Evolutionary conservation across 768 basidiomycete species (phyloP), one percentile per base, ranked within the genome.

Genomic region (Agrocybe chaxingu): DNA sequence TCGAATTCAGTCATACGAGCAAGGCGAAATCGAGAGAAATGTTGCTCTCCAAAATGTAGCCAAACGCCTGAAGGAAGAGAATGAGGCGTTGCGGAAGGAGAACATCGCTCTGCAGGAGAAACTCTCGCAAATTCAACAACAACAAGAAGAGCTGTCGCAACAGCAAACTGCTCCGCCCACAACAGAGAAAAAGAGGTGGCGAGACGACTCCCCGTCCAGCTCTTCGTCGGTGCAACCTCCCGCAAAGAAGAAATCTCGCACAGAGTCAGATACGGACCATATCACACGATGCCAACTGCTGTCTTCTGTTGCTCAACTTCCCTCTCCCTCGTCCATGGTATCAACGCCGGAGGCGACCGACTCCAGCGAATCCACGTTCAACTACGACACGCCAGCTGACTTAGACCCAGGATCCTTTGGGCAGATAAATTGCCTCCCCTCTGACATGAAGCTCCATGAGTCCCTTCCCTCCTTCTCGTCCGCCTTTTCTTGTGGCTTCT

Each of bases 21-120:
- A 90, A 63, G 92, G 92, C n/a, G 91, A 93, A 63, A 83, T 92
- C 24, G 88, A 93, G 64, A 83, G 89, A 49, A 92, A 88, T 61
- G 81, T 93, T 44, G 88, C 89, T 41, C 72, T 94, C 16, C 92
- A 93, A 67, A 82, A 77, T 47, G 80, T 90, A 47, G 89, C 89
- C 10, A 92, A 91, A 68, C 81, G 83, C 31, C 77, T 89, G 50
- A 93, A 92, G 68, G 89, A 91, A 57, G 92, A 94, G 64, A 94
- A 94, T 56, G 87, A 91, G 46, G 70, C 70, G 11, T 75, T 93
- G 12, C 80, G 81, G 45, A 70, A 73, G 53, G 89, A 92, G 67
- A 92, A 92, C 59, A 55, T 64, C 24, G 58, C 69, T 7, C 76
- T 92, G 30, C 82, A 77, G 62, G 77, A 79, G 33, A 79, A 66